Conservation (phyloP, 1,284 basidiomycete species). For the Cutaneotrichosporon sp. region DNA sequence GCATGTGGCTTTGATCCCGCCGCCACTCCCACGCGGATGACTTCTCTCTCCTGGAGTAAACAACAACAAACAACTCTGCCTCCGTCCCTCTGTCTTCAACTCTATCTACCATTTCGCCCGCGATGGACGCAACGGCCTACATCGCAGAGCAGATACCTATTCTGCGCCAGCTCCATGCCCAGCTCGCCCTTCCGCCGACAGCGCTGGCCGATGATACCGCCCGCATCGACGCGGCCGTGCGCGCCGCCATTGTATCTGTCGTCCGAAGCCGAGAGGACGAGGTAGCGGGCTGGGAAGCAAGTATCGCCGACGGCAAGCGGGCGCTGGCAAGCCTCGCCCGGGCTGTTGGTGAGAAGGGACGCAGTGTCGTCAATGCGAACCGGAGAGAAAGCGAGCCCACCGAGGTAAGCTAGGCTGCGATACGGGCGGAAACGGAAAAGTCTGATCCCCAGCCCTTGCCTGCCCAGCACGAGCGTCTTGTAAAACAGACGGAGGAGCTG, state of each 20-base stretch:
- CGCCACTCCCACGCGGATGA: neutral
- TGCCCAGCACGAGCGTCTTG: conserved; percentile 31
- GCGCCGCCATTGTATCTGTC: conserved; percentile 34
- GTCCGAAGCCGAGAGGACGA: conserved; percentile 39
- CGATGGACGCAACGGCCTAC: conserved; percentile 36
- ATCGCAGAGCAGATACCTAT: conserved; percentile 42
- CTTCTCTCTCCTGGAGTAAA: neutral
- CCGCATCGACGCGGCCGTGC: conserved; percentile 41
- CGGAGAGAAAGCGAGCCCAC: conserved; percentile 30
- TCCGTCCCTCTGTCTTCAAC: neutral
- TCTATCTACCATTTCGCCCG: no score
- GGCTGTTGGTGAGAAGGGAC: conserved; percentile 37
- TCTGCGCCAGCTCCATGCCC: conserved; percentile 35
- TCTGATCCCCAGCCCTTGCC: conserved; percentile 34
- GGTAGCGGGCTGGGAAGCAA: conserved; percentile 39
- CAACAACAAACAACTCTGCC: neutral
- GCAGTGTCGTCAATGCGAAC: conserved; percentile 25
- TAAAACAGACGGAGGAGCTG: conserved; percentile 31
- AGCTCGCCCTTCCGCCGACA: conserved; percentile 34
- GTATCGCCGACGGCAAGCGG: conserved; percentile 29
- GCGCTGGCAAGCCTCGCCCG: conserved; percentile 27
- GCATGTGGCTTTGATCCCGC: no score
- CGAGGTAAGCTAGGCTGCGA: conserved; percentile 32
- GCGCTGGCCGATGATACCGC: conserved; percentile 34
- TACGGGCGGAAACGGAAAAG: no score